phyloP scores from a whole-genome alignment of 306 rosid species.

The Echinosophora koreensis region DNA sequence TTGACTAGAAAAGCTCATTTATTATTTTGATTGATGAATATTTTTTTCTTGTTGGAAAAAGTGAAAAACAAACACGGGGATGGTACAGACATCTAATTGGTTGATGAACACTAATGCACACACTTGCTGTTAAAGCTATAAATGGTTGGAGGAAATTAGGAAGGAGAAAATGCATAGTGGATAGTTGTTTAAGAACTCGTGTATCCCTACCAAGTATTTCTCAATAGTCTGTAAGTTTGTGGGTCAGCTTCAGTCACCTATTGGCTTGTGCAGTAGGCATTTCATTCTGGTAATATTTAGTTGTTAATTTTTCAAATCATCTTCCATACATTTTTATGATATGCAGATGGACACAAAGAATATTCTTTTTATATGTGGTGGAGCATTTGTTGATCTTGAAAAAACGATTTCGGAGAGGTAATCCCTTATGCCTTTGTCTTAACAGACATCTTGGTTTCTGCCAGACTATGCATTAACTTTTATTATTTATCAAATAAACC shows the following conservation, averaged over 20 bases:
- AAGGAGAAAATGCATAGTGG: neutral
- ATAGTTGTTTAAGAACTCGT: neutral
- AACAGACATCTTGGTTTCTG: slow-evolving; percentile 8
- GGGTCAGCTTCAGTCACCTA: slow-evolving; percentile 17
- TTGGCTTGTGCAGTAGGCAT: slow-evolving; percentile 20
- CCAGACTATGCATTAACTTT: neutral
- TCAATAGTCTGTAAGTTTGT: neutral
- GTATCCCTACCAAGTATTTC: neutral
- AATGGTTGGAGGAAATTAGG: slow-evolving; percentile 22
- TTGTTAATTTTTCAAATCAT: slow-evolving; percentile 25
- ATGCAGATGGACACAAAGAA: slow-evolving; percentile 91
- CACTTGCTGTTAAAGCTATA: neutral
- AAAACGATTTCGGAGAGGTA: slow-evolving; percentile 99
- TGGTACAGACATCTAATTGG: neutral
- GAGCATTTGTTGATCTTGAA: slow-evolving; percentile 95
- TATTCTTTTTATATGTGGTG: slow-evolving; percentile 96
- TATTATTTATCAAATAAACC: slow-evolving; percentile 50
- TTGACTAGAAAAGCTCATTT: slow-evolving; percentile 18
- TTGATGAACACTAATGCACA: neutral
- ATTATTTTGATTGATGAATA: neutral
- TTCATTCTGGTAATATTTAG: slow-evolving; percentile 15
- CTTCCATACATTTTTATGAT: slow-evolving; percentile 38
- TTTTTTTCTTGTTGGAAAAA: slow-evolving; percentile 10
- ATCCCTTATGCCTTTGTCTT: slow-evolving; percentile 27
- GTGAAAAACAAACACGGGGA: neutral